Conservation (phyloP, 2,329 filamentous ascomycete species). For the Metarhizium sp. region DNA sequence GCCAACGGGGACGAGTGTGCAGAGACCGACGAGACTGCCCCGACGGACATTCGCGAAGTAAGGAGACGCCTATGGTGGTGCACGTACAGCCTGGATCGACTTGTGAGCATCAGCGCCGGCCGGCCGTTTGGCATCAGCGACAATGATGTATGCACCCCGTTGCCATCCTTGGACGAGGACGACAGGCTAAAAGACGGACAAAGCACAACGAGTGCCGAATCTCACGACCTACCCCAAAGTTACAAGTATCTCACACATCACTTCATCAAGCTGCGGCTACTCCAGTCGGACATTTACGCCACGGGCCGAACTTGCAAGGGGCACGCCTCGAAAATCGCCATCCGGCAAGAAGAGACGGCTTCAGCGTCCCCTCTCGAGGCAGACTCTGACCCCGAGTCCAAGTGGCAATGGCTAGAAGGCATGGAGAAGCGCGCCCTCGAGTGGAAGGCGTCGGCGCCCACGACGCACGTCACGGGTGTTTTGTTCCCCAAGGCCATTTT, state of each 20-base stretch:
- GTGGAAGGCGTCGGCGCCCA: conserved; percentile 79
- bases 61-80: conserved; percentile 91
- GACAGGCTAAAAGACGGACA: conserved; percentile 19
- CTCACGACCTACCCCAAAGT: conserved; percentile 28
- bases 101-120: conserved; percentile 87
- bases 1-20: background rate
- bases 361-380: background rate
- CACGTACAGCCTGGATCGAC: conserved; percentile 83
- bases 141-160: conserved; percentile 89
- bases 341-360: no score
- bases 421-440: conserved; percentile 73
- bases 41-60: conserved; percentile 52
- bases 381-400: conserved; percentile 67
- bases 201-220: conserved; percentile 31
- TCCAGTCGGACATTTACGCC: conserved; percentile 54
- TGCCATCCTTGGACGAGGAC: conserved; percentile 82
- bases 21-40: background rate
- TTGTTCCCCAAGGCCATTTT: conserved; percentile 81
- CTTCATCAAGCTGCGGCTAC: conserved; percentile 78
- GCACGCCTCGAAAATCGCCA: conserved; percentile 60
- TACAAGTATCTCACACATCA: conserved; percentile 88
- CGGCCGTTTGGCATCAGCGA: conserved; percentile 88
- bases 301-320: conserved; percentile 68
- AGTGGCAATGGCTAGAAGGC: conserved; percentile 73
- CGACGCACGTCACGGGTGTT: conserved; percentile 69